Evolutionary conservation across 2,329 filamentous ascomycete genomes (phyloP).

Genomic region (Exophiala oligosperma): DNA sequence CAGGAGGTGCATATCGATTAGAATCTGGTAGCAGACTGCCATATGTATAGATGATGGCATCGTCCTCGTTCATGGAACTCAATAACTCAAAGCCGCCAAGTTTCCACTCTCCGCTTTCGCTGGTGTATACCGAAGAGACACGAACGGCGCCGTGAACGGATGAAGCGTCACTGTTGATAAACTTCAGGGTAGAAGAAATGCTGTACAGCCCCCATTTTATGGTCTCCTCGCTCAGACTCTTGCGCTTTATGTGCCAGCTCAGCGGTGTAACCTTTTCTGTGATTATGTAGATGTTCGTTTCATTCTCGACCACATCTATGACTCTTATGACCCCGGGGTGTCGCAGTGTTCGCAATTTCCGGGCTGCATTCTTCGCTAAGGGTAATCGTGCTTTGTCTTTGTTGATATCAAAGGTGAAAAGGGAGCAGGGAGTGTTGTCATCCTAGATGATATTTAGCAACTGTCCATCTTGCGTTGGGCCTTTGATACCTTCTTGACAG

Average conservation of each 20-base stretch:
- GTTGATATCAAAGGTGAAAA: slow-evolving; percentile 90
- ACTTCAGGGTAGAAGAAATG: slow-evolving; percentile 87
- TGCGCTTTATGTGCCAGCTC: slow-evolving; percentile 85
- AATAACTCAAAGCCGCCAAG: slow-evolving; percentile 89
- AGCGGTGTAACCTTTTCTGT: slow-evolving; percentile 87
- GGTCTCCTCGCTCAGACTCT: slow-evolving; percentile 85
- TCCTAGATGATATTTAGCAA: slow-evolving; percentile 58
- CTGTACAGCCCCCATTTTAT: slow-evolving; percentile 94
- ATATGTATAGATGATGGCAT: slow-evolving; percentile 88
- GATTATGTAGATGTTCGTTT: slow-evolving; percentile 92
- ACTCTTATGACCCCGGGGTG: slow-evolving; percentile 95
- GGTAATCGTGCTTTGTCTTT: slow-evolving; percentile 78
- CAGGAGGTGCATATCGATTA: slow-evolving; percentile 80
- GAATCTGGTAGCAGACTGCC: slow-evolving; percentile 86
- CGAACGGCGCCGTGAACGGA: slow-evolving; percentile 88
- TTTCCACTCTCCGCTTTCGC: slow-evolving; percentile 98
- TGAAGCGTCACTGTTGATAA: slow-evolving; percentile 89
- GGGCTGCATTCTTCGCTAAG: slow-evolving; percentile 87
- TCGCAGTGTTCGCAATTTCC: slow-evolving; percentile 87
- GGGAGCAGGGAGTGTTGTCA: slow-evolving; percentile 90
- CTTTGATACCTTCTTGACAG: slow-evolving; percentile 74
- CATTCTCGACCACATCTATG: slow-evolving; percentile 93
- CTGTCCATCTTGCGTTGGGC: background rate
- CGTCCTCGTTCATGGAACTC: slow-evolving; percentile 94
- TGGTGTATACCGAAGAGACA: slow-evolving; percentile 84